Evolutionary conservation across 208 protist species (phyloP), one percentile per base, ranked within the genome.

Genomic region (Trypanosoma cruzi): DNA sequence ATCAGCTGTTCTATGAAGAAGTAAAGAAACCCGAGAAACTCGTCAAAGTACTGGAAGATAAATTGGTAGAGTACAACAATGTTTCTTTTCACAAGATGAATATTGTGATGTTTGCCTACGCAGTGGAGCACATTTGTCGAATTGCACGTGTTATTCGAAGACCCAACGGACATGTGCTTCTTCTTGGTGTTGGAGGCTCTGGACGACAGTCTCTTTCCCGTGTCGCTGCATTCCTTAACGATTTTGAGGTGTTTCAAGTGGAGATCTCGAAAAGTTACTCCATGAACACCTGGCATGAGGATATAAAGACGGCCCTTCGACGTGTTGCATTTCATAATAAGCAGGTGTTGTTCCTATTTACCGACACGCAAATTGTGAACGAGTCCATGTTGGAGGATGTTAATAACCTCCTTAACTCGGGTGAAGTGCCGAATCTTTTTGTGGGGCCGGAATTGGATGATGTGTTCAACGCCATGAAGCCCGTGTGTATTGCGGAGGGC

Each of bases 311-410:
- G 36, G 73, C 98, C 48, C 88, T 99, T 48, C 69, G 86, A 48
- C 75, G 76, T 18, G 94, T 98, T 22, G 98, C 97, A 29, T 88
- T 98, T 74, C 81, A 98, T 48, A 98, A 98, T 55, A 85, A 98
- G 60, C 92, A 99, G 64, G 79, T 94, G n/a, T 92, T 99, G 4
- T 99, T 99, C 75, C 85, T 99, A 16, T 95, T 99, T 66, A 91
- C 93, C 16, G 98, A 99, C 84, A 98, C 98, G 2, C 98, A 99
- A 76, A 98, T 99, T 72, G 89, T 98, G 42, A 79, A 97, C 62
- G 98, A 99, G 68, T 73, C 84, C 31, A 99, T 99, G 91, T 78
- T 99, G 10, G 99, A 99, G 85, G 98, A 99, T 77, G 89, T 99
- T 24, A 99, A 99, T 88, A 99, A 98, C 77, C 80, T 99, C 2